These are phyloP conservation scores for Aegilops longissima DNA, from an alignment of 176 grass and related monocot genomes.

Conservation along the genomic window DNA sequence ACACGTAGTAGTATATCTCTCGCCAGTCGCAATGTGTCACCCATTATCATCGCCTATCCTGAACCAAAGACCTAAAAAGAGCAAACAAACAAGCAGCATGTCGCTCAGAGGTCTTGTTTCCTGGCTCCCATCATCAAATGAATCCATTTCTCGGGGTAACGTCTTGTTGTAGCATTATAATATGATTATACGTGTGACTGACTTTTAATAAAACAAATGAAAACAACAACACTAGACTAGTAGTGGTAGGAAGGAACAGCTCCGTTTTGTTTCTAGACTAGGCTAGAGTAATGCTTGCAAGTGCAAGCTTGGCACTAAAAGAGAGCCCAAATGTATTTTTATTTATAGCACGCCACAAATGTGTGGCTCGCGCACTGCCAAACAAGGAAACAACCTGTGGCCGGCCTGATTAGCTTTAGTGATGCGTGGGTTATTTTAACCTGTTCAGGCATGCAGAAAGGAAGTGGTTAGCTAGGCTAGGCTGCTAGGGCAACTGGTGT, in stretches of 20 bases:
- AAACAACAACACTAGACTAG: background rate
- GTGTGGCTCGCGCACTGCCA: conserved; percentile 18
- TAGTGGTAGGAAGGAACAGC: background rate
- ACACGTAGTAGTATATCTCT: background rate
- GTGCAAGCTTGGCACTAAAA: background rate
- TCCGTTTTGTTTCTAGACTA: background rate
- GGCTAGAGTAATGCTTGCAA: conserved; percentile 5
- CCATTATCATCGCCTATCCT: background rate
- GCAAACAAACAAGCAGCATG: conserved; percentile 36
- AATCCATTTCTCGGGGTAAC: background rate
- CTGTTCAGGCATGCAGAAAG: background rate
- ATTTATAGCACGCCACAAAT: background rate
- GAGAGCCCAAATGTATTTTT: background rate
- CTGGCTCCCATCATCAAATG: conserved; percentile 4
- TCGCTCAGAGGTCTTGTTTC: conserved; percentile 26
- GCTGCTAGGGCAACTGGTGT: background rate
- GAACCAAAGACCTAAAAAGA: conserved; percentile 36
- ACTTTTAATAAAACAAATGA: background rate
- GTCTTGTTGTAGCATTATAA: background rate
- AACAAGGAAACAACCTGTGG: conserved; percentile 16
- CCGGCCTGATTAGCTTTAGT: background rate
- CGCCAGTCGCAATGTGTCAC: background rate
- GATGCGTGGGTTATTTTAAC: conserved; percentile 40
- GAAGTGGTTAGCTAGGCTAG: background rate
- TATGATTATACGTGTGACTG: background rate